Percentiles rank a stretch among this genome's conserved stretches.
Conservation (phyloP, 768 basidiomycete species). For the Pleurotus tuoliensis region DNA sequence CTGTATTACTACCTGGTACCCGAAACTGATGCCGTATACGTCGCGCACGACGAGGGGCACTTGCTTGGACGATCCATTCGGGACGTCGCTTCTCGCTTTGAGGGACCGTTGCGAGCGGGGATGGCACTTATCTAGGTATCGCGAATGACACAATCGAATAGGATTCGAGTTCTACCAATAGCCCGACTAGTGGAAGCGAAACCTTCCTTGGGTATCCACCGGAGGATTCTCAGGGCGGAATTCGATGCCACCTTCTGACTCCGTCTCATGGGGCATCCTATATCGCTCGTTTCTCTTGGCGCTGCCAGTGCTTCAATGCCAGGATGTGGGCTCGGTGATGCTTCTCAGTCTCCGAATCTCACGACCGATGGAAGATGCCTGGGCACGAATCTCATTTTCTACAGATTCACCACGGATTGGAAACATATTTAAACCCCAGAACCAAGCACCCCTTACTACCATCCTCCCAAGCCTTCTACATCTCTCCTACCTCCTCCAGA, state of each 20-base stretch:
- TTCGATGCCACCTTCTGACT: background rate
- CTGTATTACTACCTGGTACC: background rate
- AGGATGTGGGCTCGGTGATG: constrained; percentile 2
- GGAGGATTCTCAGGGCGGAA: constrained; percentile 6
- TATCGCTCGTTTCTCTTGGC: constrained; percentile 1
- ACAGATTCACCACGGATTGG: background rate
- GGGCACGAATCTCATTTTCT: background rate
- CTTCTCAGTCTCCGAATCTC: constrained; percentile 2
- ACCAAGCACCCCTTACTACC: background rate
- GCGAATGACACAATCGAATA: background rate
- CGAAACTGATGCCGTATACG: too few relatives aligned
- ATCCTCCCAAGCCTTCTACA: background rate
- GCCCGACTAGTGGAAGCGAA: background rate
- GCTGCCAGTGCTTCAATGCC: constrained; percentile 1
- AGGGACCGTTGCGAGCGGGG: background rate
- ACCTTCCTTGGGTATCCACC: background rate
- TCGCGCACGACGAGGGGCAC: background rate
- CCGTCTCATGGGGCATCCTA: constrained; percentile 2
- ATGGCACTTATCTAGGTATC: background rate
- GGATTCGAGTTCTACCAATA: background rate
- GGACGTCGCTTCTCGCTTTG: background rate
- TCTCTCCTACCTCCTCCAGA: background rate
- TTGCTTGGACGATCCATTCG: constrained; percentile 2
- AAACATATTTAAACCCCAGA: constrained; percentile 1
- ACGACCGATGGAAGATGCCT: background rate